These are phyloP conservation scores for Dendrobium catenatum DNA, from an alignment of 106 monocot genomes.

Conservation along the genomic window DNA sequence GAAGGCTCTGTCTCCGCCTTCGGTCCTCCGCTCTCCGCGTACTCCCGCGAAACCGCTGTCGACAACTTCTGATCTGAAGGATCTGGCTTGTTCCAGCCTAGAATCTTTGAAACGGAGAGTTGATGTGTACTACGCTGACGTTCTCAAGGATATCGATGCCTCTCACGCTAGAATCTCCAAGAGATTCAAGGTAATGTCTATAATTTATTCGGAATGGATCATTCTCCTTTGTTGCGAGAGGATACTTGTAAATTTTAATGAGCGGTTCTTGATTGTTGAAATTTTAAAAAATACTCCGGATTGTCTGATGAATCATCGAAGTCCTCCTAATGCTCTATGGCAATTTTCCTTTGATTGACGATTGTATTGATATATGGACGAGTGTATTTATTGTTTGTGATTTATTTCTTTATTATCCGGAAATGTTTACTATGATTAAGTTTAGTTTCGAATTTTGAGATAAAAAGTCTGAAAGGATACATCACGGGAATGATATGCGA, in stretches of 20 bases:
- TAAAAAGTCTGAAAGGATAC: neutral
- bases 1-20: neutral
- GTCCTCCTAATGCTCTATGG: neutral
- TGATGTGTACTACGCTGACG: constrained; percentile 13
- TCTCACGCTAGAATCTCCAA: constrained; percentile 19
- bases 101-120: constrained; percentile 10
- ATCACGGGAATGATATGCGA: neutral
- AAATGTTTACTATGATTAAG: neutral
- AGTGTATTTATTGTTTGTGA: neutral
- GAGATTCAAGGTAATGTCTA: constrained; percentile 17
- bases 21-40: constrained; percentile 10
- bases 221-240: neutral
- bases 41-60: constrained; percentile 1
- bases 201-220: neutral
- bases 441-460: neutral
- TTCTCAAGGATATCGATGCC: constrained; percentile 18
- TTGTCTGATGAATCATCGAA: neutral
- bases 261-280: neutral
- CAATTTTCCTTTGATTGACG: neutral
- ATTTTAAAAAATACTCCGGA: neutral
- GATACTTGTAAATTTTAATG: neutral
- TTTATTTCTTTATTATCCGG: neutral
- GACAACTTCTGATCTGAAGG: constrained; percentile 16
- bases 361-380: neutral
- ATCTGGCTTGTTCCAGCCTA: constrained; percentile 11